phyloP scores from a whole-genome alignment of 257 asterid genomes.

The Haberlea rhodopensis region DNA sequence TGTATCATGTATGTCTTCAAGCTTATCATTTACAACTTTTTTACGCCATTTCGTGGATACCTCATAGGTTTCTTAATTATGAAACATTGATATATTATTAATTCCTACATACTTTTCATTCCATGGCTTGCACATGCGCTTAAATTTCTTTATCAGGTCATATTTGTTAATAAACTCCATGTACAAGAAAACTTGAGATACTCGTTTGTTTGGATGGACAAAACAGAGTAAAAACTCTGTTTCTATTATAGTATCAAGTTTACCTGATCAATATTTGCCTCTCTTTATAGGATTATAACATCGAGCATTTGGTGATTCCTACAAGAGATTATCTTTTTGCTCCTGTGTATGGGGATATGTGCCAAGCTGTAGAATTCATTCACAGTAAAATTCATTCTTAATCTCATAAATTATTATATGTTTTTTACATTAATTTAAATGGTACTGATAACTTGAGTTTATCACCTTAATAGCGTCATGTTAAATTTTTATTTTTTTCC shows the following conservation, averaged over 20 bases:
- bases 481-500: constrained; percentile 18
- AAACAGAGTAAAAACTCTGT: not conserved
- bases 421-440: not conserved
- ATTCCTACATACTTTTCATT: not conserved
- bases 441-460: not conserved
- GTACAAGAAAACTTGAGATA: not conserved
- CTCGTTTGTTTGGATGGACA: not conserved
- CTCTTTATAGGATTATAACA: constrained; percentile 52
- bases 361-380: constrained; percentile 84
- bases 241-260: too few relatives aligned
- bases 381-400: constrained; percentile 44
- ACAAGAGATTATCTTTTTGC: constrained; percentile 97
- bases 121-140: not conserved
- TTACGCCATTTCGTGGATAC: not conserved
- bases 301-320: constrained; percentile 88
- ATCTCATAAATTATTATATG: not conserved
- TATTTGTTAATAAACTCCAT: not conserved
- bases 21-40: not conserved
- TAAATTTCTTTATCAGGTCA: too few relatives aligned
- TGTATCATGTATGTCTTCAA: constrained; percentile 55
- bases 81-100: not conserved
- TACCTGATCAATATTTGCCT: constrained; percentile 9
- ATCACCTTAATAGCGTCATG: not conserved
- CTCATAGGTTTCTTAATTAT: not conserved
- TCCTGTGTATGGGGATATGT: constrained; percentile 64